phyloP scores from a whole-genome alignment of 257 asterid species.

The Nicotiana tomentosiformis region DNA sequence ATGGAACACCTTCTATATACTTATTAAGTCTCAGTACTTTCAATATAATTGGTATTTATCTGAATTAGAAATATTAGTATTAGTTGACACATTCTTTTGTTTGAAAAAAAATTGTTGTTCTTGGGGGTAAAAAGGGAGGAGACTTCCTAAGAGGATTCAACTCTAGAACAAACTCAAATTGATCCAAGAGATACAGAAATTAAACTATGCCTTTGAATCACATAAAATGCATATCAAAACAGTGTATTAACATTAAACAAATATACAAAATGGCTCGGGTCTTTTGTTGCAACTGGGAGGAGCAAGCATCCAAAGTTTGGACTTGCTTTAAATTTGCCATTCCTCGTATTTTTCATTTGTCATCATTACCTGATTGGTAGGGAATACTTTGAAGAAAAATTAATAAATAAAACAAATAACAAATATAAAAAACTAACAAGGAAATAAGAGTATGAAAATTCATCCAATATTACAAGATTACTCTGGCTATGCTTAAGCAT shows the following conservation, averaged over 20 bases:
- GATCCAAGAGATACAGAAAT: not conserved
- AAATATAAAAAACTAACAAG: not conserved
- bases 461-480: not conserved
- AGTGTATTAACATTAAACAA: not conserved
- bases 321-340: not conserved
- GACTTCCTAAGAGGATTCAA: not conserved
- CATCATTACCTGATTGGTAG: not conserved
- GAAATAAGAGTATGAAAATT: not conserved
- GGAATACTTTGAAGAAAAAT: not conserved
- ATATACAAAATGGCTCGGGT: not conserved
- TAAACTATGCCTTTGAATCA: not conserved
- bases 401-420: not conserved
- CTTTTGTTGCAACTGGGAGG: not conserved
- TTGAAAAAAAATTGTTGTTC: no score
- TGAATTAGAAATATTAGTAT: no score
- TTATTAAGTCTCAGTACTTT: not conserved
- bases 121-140: not conserved
- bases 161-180: constrained; percentile 1
- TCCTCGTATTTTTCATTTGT: not conserved
- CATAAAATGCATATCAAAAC: not conserved
- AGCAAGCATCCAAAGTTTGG: not conserved
- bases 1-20: not conserved
- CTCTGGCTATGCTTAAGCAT: not conserved
- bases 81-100: no score
- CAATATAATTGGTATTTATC: not conserved